Evolutionary conservation across 2,329 filamentous ascomycete genomes (phyloP).

Genomic region (Trichoderma aggressivum): DNA sequence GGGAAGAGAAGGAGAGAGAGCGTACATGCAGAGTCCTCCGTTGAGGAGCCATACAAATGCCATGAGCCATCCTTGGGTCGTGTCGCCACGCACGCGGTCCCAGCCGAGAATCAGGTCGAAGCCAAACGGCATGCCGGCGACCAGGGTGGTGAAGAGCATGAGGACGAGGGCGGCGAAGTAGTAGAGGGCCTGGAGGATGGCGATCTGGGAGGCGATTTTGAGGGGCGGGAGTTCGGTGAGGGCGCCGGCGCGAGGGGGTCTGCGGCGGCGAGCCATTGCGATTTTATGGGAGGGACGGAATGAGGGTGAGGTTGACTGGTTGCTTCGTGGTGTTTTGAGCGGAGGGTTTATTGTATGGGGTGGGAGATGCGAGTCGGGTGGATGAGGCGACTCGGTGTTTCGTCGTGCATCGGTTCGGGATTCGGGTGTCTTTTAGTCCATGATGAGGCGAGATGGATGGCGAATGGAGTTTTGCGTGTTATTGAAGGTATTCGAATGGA

Average conservation of each 20-base stretch:
- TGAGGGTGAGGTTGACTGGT: background rate
- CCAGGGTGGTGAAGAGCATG: constrained; percentile 56
- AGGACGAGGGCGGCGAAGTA: constrained; percentile 51
- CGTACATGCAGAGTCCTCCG: constrained; percentile 51
- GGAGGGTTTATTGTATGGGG: background rate
- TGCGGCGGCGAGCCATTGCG: constrained; percentile 52
- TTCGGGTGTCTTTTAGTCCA: background rate
- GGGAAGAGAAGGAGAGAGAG: constrained; percentile 15
- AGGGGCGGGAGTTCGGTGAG: constrained; percentile 59
- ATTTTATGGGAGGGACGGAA: background rate
- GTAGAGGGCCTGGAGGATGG: constrained; percentile 54
- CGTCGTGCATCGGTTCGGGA: background rate
- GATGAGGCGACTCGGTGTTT: background rate
- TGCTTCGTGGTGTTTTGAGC: background rate
- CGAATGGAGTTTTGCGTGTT: background rate
- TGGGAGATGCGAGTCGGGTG: background rate
- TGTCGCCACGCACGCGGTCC: constrained; percentile 58
- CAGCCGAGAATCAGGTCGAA: constrained; percentile 56
- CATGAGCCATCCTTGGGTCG: constrained; percentile 58
- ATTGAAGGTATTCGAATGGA: background rate
- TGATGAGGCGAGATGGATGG: background rate
- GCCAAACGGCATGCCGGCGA: constrained; percentile 54
- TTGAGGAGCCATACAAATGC: constrained; percentile 57
- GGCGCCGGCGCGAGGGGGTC: constrained; percentile 58
- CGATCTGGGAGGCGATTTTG: constrained; percentile 58